phyloP scores from a whole-genome alignment of 345 rosid species.

The Aethionema arabicum region DNA sequence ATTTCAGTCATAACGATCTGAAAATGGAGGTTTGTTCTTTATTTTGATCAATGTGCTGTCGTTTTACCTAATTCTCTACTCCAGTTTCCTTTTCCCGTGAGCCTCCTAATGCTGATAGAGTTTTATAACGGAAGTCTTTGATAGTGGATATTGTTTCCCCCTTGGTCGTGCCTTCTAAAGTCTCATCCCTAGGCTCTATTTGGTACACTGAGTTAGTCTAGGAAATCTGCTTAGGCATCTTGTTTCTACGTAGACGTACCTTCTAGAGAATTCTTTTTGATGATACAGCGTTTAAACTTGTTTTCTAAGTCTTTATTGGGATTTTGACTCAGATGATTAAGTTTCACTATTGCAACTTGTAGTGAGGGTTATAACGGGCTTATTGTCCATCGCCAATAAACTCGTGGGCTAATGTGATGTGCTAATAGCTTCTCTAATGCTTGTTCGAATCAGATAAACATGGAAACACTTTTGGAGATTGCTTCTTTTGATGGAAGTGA shows the following conservation, averaged over 20 bases:
- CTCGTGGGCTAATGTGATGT: not conserved
- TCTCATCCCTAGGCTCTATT: not conserved
- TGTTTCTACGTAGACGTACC: slow-evolving; percentile 8
- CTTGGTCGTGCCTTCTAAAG: slow-evolving; percentile 10
- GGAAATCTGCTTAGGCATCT: slow-evolving; percentile 11
- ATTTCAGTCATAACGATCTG: slow-evolving; percentile 48
- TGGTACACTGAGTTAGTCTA: slow-evolving; percentile 13
- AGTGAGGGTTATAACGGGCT: slow-evolving; percentile 10
- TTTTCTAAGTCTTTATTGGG: slow-evolving; percentile 10
- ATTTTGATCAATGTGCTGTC: not conserved
- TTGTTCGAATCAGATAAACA: slow-evolving; percentile 50
- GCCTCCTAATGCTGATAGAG: slow-evolving; percentile 9
- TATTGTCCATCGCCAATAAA: not conserved
- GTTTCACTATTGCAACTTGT: slow-evolving; percentile 10
- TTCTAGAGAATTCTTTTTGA: not conserved
- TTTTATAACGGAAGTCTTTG: slow-evolving; percentile 1
- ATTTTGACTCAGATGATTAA: not conserved
- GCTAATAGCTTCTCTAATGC: slow-evolving; percentile 23
- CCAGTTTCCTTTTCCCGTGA: not conserved
- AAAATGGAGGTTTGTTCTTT: slow-evolving; percentile 59
- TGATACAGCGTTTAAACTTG: slow-evolving; percentile 5
- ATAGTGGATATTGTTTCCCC: slow-evolving; percentile 1
- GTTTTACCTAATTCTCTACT: slow-evolving; percentile 8
- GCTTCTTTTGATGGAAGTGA: slow-evolving; percentile 63
- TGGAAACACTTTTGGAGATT: slow-evolving; percentile 66